These are phyloP conservation scores for Debaryomyces psychrophilus DNA, from an alignment of 1,139 yeast species.

Conservation along the genomic window DNA sequence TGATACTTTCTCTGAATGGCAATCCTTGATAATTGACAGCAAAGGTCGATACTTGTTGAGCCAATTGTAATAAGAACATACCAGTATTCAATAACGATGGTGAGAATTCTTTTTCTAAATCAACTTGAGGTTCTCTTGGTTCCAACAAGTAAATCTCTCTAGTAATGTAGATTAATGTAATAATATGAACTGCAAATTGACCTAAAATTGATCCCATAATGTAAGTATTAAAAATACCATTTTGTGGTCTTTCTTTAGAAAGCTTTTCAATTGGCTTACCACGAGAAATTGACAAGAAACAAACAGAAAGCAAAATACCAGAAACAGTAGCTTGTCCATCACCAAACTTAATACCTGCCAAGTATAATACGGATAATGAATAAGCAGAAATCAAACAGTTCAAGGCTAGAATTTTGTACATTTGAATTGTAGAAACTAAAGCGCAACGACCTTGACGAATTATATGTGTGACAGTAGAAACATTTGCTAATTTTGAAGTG, in stretches of 20 bases:
- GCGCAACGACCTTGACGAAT: conserved; percentile 99
- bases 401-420: conserved; percentile 96
- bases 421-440: conserved; percentile 93
- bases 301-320: conserved; percentile 86
- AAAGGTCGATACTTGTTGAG: conserved; percentile 96
- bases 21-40: conserved; percentile 97
- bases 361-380: conserved; percentile 87
- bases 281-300: conserved; percentile 93
- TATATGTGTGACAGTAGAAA: conserved; percentile 88
- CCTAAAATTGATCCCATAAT: conserved; percentile 98
- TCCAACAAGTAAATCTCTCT: conserved; percentile 81
- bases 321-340: conserved; percentile 96
- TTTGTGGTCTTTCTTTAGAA: conserved; percentile 95
- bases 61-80: conserved; percentile 88
- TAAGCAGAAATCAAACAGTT: conserved; percentile 97
- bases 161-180: conserved; percentile 80
- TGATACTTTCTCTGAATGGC: conserved; percentile 92
- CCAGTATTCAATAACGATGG: conserved; percentile 96
- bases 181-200: conserved; percentile 91
- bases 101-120: conserved; percentile 81
- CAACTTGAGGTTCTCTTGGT: conserved; percentile 88
- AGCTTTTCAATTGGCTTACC: conserved; percentile 89
- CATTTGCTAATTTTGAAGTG: conserved; percentile 91
- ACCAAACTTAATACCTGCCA: conserved; percentile 98
- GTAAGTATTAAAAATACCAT: conserved; percentile 91